Percentiles rank a stretch among this genome's conserved stretches.
phyloP scores from a whole-genome alignment of 345 rosid genomes.

The Pugionium dolabratum region DNA sequence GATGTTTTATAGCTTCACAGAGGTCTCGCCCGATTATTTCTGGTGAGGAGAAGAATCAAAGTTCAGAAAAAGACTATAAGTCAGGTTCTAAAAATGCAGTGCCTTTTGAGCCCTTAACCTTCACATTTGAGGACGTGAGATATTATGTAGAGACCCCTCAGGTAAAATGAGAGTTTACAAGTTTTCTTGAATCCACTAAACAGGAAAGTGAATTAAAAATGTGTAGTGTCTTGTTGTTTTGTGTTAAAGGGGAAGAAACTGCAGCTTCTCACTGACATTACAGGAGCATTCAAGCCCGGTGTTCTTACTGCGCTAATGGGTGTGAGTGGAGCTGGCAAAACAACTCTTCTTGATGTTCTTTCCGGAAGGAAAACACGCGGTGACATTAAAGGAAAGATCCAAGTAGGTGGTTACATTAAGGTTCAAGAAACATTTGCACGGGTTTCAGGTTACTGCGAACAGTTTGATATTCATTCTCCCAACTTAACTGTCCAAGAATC shows the following conservation, averaged over 20 bases:
- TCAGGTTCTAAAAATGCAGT: conserved; percentile 19
- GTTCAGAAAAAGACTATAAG: background rate
- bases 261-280: conserved; percentile 53
- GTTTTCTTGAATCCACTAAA: background rate
- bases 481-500: conserved; percentile 64
- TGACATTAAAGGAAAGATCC: conserved; percentile 53
- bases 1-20: conserved; percentile 18
- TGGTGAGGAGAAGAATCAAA: conserved; percentile 7
- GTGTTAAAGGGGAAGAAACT: conserved; percentile 46
- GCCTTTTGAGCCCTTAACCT: conserved; percentile 65
- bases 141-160: conserved; percentile 67
- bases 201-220: background rate
- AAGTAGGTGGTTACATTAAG: conserved; percentile 57
- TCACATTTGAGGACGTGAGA: conserved; percentile 64
- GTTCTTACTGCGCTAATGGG: conserved; percentile 72
- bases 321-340: conserved; percentile 71
- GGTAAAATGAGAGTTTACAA: conserved; percentile 37
- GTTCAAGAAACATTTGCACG: conserved; percentile 65
- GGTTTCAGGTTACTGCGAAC: conserved; percentile 70
- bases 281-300: conserved; percentile 64
- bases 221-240: too few relatives aligned
- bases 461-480: conserved; percentile 66
- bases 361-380: conserved; percentile 67
- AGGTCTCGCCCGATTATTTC: conserved; percentile 32
- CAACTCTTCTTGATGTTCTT: conserved; percentile 72